phyloP scores from a whole-genome alignment of 176 grass and related monocot genomes.

The Eremochloa ophiuroides region DNA sequence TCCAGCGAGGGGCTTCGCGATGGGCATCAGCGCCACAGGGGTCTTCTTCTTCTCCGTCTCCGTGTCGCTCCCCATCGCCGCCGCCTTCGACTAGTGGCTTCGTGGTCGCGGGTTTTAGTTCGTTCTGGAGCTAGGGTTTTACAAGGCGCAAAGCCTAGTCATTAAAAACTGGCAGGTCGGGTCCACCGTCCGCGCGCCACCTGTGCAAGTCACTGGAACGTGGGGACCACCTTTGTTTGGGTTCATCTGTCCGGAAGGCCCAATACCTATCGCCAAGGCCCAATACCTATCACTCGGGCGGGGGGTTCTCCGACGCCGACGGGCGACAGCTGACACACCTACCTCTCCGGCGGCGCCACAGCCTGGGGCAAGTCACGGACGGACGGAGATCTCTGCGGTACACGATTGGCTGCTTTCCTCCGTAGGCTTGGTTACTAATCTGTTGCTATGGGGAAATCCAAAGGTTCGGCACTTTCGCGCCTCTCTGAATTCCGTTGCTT shows the following conservation, averaged over 20 bases:
- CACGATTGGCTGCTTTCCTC: not conserved
- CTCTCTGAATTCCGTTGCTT: not conserved
- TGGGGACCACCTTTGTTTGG: not conserved
- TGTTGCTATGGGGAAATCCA: constrained; percentile 41
- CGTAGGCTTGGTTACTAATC: constrained; percentile 2
- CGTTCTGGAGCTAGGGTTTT: constrained; percentile 36
- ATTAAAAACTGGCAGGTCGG: constrained; percentile 15
- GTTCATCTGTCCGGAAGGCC: not conserved
- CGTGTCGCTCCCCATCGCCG: constrained; percentile 46
- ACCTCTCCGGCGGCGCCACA: constrained; percentile 9
- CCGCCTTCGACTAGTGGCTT: not conserved
- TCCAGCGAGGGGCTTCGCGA: constrained; percentile 81
- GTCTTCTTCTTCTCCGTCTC: constrained; percentile 47
- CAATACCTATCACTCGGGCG: not conserved
- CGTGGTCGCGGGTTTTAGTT: constrained; percentile 11
- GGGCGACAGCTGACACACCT: not conserved
- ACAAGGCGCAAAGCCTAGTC: not conserved
- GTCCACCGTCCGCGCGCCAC: not conserved
- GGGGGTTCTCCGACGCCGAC: not conserved
- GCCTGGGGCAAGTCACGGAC: not conserved
- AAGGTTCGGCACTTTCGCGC: constrained; percentile 15
- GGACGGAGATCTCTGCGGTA: not conserved
- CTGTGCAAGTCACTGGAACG: not conserved
- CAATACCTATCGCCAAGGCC: not conserved
- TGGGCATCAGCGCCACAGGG: constrained; percentile 44